Conservation (phyloP, 192 early-diverging fungal species). For the Entomortierella lignicola region DNA sequence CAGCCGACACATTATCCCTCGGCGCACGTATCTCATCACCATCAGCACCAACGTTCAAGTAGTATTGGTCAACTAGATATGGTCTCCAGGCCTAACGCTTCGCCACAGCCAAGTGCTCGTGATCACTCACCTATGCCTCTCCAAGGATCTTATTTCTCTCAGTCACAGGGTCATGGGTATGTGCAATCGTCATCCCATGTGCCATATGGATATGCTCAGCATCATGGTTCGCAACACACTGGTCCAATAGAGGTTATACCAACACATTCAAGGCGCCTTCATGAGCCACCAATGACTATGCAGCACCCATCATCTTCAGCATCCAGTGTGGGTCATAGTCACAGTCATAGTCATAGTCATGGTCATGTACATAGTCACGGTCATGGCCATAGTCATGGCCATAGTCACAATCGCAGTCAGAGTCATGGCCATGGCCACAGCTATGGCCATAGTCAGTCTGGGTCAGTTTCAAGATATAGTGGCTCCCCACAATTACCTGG, state of each 20-base stretch:
- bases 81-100: slow-evolving; percentile 16
- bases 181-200: slow-evolving; percentile 2
- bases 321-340: not conserved
- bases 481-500: slow-evolving; percentile 41
- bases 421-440: slow-evolving; percentile 7
- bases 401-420: not conserved
- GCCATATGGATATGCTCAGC: slow-evolving; percentile 14
- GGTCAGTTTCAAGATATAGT: slow-evolving; percentile 34
- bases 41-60: slow-evolving; percentile 37
- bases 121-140: slow-evolving; percentile 36
- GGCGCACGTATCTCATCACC: not conserved
- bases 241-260: slow-evolving; percentile 26
- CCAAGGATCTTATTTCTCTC: slow-evolving; percentile 33
- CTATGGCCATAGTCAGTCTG: slow-evolving; percentile 24
- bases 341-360: not conserved
- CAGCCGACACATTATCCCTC: slow-evolving; percentile 15
- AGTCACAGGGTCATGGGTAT: slow-evolving; percentile 30
- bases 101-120: slow-evolving; percentile 21
- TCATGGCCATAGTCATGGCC: not conserved
- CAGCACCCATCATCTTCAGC: slow-evolving; percentile 14
- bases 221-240: slow-evolving; percentile 18
- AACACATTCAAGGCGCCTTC: slow-evolving; percentile 19
- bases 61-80: slow-evolving; percentile 40
- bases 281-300: slow-evolving; percentile 12
- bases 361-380: not conserved